These are phyloP conservation scores for Candida sanyaensis DNA, from an alignment of 1,139 yeast species.

Conservation along the genomic window DNA sequence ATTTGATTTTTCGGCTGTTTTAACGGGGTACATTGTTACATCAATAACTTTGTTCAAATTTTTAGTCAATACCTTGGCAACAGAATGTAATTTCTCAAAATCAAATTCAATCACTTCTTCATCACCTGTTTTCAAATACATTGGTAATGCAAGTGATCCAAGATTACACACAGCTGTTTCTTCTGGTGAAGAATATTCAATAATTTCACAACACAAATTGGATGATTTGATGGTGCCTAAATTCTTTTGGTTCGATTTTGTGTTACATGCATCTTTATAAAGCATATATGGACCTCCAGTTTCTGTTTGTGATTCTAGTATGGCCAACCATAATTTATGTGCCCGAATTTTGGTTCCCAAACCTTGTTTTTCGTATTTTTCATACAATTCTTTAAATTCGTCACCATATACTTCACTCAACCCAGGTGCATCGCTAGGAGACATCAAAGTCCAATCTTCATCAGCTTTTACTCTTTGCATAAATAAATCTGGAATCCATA, in stretches of 20 bases:
- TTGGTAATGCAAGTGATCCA: slow-evolving; percentile 55
- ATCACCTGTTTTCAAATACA: slow-evolving; percentile 38
- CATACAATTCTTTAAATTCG: slow-evolving; percentile 47
- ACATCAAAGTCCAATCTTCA: slow-evolving; percentile 55
- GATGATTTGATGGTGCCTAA: slow-evolving; percentile 59
- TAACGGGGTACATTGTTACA: slow-evolving; percentile 76
- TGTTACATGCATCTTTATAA: slow-evolving; percentile 58
- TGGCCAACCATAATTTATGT: slow-evolving; percentile 55
- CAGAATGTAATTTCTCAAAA: slow-evolving; percentile 69
- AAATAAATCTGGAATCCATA: slow-evolving; percentile 63
- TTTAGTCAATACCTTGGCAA: slow-evolving; percentile 70
- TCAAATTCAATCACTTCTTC: slow-evolving; percentile 53
- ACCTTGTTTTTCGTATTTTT: slow-evolving; percentile 46
- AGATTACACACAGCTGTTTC: slow-evolving; percentile 62
- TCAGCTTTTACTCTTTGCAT: slow-evolving; percentile 54
- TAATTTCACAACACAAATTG: slow-evolving; percentile 59
- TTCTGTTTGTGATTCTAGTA: slow-evolving; percentile 57
- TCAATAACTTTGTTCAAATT: slow-evolving; percentile 80
- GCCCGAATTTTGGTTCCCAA: slow-evolving; percentile 44
- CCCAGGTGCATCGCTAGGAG: slow-evolving; percentile 57
- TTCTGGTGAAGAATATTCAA: slow-evolving; percentile 54
- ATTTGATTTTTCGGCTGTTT: slow-evolving; percentile 68
- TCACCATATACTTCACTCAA: slow-evolving; percentile 52
- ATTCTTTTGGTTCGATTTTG: slow-evolving; percentile 55
- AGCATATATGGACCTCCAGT: slow-evolving; percentile 63